These are phyloP conservation scores for Nakataea oryzae DNA, from an alignment of 2,329 filamentous ascomycete genomes.

Conservation along the genomic window DNA sequence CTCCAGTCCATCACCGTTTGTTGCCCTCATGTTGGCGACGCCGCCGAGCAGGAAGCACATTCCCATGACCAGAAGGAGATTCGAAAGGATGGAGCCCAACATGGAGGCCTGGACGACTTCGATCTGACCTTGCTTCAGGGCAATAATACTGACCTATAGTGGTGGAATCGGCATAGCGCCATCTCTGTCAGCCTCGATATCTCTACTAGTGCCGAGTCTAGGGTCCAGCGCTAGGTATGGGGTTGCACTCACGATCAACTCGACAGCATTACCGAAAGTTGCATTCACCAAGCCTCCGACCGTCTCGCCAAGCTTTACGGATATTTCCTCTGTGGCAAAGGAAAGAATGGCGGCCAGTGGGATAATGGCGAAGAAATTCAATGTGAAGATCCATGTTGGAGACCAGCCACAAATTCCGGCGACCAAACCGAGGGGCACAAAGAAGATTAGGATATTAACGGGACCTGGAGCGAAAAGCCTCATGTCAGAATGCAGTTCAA, in stretches of 20 bases:
- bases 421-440: conserved; percentile 63
- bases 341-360: conserved; percentile 79
- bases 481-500: neutral
- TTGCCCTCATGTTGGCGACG: conserved; percentile 47
- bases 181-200: neutral
- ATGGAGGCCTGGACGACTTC: conserved; percentile 96
- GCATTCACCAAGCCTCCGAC: conserved; percentile 66
- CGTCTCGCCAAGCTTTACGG: conserved; percentile 60
- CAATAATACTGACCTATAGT: conserved; percentile 76
- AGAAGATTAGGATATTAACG: conserved; percentile 62
- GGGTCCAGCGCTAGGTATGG: neutral
- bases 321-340: conserved; percentile 75
- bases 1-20: conserved; percentile 48
- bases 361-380: conserved; percentile 81
- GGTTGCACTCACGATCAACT: conserved; percentile 57
- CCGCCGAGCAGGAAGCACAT: conserved; percentile 74
- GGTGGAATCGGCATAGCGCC: neutral
- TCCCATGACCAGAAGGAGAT: conserved; percentile 77
- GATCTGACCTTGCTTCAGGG: conserved; percentile 75
- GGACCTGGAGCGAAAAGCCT: conserved; percentile 29
- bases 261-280: conserved; percentile 71
- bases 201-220: neutral
- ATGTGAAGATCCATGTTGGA: conserved; percentile 57
- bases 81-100: conserved; percentile 91
- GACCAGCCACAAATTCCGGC: conserved; percentile 53